Conservation (phyloP, 805 yeast species). For the Candida schatavii region DNA sequence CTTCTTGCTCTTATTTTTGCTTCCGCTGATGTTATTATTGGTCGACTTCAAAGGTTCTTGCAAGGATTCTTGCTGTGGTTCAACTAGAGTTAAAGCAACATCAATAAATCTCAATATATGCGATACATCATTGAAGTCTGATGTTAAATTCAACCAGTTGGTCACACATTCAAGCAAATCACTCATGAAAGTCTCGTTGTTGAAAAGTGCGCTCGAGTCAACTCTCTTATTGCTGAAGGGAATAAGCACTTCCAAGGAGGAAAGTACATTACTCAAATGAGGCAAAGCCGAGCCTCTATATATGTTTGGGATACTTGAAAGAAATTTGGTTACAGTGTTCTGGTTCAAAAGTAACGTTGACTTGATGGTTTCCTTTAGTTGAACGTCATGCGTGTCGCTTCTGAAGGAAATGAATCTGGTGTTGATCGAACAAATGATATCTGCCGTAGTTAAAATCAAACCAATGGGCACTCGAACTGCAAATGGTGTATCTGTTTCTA, state of each 20-base stretch:
- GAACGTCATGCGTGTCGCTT: slow-evolving; percentile 56
- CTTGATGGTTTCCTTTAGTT: slow-evolving; percentile 43
- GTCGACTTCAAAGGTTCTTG: neutral
- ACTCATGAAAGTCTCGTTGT: slow-evolving; percentile 40
- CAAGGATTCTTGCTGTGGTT: slow-evolving; percentile 24
- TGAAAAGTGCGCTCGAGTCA: slow-evolving; percentile 28
- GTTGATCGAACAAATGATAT: slow-evolving; percentile 55
- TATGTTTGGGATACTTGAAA: slow-evolving; percentile 31
- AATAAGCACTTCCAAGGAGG: slow-evolving; percentile 54
- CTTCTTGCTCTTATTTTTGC: slow-evolving; percentile 31
- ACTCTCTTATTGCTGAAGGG: slow-evolving; percentile 46
- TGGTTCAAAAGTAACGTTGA: slow-evolving; percentile 46
- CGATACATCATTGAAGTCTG: slow-evolving; percentile 47
- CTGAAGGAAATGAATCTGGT: slow-evolving; percentile 53
- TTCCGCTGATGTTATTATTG: neutral
- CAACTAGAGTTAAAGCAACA: slow-evolving; percentile 43
- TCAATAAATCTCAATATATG: slow-evolving; percentile 57
- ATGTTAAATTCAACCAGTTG: slow-evolving; percentile 30
- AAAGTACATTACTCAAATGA: slow-evolving; percentile 47
- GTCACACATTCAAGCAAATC: slow-evolving; percentile 29
- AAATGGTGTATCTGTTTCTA: slow-evolving; percentile 50
- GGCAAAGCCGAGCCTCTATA: slow-evolving; percentile 44
- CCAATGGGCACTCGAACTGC: slow-evolving; percentile 66
- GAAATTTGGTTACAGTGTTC: slow-evolving; percentile 40
- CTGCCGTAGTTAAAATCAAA: slow-evolving; percentile 46